Evolutionary conservation across 331 rosid genomes (phyloP).

Genomic region (Malus hybrid): DNA sequence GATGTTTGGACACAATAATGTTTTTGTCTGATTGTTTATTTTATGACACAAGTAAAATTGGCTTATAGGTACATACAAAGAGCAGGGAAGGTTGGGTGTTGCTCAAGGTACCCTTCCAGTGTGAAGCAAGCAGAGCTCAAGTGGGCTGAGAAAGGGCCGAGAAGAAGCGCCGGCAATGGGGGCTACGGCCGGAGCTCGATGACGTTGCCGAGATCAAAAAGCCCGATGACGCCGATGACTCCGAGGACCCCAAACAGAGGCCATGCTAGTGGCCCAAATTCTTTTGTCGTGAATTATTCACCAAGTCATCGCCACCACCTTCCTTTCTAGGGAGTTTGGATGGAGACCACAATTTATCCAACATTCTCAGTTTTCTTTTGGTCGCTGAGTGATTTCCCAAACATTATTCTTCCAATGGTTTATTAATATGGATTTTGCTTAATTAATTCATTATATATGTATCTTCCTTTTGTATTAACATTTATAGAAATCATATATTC

Average conservation of each 20-base stretch:
- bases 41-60: background rate
- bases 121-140: constrained; percentile 57
- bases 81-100: constrained; percentile 57
- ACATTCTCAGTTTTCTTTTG: background rate
- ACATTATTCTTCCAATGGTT: background rate
- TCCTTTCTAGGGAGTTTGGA: constrained; percentile 38
- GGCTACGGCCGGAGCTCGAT: constrained; percentile 16
- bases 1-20: background rate
- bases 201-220: constrained; percentile 20
- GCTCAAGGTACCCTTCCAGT: constrained; percentile 43
- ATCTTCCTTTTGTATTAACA: background rate
- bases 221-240: constrained; percentile 26
- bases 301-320: constrained; percentile 37
- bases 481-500: background rate
- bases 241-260: constrained; percentile 18
- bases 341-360: background rate
- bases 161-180: constrained; percentile 31
- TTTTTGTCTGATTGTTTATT: background rate
- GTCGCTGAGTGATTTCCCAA: background rate
- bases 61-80: constrained; percentile 53
- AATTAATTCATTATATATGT: background rate
- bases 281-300: constrained; percentile 38
- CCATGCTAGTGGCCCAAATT: constrained; percentile 26
- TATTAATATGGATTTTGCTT: background rate
- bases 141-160: constrained; percentile 85